These are phyloP conservation scores for Seminavis robusta DNA, from an alignment of 108 stramenopile genomes.

Conservation along the genomic window DNA sequence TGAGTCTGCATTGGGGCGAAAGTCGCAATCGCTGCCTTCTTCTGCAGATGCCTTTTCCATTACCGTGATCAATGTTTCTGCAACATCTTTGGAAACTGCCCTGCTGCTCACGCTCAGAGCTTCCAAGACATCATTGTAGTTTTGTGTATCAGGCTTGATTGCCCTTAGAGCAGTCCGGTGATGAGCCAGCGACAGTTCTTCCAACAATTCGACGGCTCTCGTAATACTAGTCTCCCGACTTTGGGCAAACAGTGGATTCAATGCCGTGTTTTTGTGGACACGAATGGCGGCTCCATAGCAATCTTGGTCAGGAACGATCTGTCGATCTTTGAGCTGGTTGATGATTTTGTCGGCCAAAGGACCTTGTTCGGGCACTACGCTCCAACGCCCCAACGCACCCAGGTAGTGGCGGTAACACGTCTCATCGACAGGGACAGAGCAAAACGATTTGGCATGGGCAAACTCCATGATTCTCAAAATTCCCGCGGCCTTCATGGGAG, in stretches of 20 bases:
- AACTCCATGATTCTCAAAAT: slow-evolving; percentile 56
- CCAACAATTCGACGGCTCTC: slow-evolving; percentile 44
- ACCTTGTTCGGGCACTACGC: slow-evolving; percentile 27
- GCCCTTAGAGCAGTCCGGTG: slow-evolving; percentile 52
- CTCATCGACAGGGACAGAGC: slow-evolving; percentile 44
- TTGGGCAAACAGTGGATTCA: slow-evolving; percentile 17
- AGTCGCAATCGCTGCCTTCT: not conserved
- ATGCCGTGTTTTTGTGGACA: slow-evolving; percentile 54
- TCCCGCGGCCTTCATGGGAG: slow-evolving; percentile 51
- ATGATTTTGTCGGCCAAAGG: slow-evolving; percentile 42
- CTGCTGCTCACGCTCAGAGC: slow-evolving; percentile 44
- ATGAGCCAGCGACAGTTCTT: slow-evolving; percentile 57
- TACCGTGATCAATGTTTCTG: slow-evolving; percentile 11
- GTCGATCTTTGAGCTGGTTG: slow-evolving; percentile 55
- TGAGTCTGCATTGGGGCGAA: slow-evolving; percentile 17
- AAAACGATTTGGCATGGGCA: slow-evolving; percentile 31
- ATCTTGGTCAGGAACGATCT: slow-evolving; percentile 58
- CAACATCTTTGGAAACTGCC: slow-evolving; percentile 19
- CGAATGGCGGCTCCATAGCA: slow-evolving; percentile 72
- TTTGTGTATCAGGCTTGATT: slow-evolving; percentile 40
- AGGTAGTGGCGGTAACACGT: slow-evolving; percentile 62
- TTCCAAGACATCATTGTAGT: slow-evolving; percentile 74
- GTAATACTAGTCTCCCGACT: slow-evolving; percentile 36
- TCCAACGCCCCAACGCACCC: slow-evolving; percentile 18
- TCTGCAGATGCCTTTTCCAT: slow-evolving; percentile 10